Conservation (phyloP, 345 rosid species). For the Eucalyptus curtisii region DNA sequence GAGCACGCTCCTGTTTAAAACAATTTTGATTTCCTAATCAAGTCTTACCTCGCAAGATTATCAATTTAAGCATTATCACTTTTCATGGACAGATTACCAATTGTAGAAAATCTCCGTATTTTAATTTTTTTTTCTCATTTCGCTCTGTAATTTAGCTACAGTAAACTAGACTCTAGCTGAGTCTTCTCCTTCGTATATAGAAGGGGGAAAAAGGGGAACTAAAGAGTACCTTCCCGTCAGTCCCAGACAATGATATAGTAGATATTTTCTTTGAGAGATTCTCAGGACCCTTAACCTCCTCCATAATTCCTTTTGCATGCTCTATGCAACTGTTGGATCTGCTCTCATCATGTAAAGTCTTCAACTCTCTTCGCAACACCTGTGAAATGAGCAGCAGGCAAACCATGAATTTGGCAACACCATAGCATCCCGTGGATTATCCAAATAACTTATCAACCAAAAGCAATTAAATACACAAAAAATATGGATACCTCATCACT, state of each 20-base stretch:
- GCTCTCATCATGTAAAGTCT: slow-evolving; percentile 48
- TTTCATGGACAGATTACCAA: not conserved
- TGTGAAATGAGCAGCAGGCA: slow-evolving; percentile 2
- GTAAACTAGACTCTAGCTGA: not conserved
- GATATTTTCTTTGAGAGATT: slow-evolving; percentile 71
- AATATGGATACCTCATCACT: slow-evolving; percentile 39
- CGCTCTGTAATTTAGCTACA: not conserved
- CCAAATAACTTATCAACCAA: not conserved
- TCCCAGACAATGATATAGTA: slow-evolving; percentile 45
- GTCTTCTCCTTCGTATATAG: not conserved
- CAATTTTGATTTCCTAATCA: not conserved
- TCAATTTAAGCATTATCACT: not conserved
- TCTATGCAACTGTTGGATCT: slow-evolving; percentile 87
- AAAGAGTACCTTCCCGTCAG: slow-evolving; percentile 50
- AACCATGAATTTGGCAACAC: not conserved
- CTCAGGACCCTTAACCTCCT: slow-evolving; percentile 70
- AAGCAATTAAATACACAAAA: not conserved
- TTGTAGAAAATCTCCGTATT: not conserved
- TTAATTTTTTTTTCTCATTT: not conserved
- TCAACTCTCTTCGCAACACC: slow-evolving; percentile 52
- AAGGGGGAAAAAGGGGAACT: not conserved
- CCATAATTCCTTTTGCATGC: slow-evolving; percentile 81
- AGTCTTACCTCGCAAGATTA: not conserved
- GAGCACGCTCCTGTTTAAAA: not conserved
- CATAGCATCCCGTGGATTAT: not conserved